A percentile compares a stretch with the other conserved stretches of the same genome.
phyloP scores from a whole-genome alignment of 2,329 filamentous ascomycete species.

The Colletotrichum melonis region DNA sequence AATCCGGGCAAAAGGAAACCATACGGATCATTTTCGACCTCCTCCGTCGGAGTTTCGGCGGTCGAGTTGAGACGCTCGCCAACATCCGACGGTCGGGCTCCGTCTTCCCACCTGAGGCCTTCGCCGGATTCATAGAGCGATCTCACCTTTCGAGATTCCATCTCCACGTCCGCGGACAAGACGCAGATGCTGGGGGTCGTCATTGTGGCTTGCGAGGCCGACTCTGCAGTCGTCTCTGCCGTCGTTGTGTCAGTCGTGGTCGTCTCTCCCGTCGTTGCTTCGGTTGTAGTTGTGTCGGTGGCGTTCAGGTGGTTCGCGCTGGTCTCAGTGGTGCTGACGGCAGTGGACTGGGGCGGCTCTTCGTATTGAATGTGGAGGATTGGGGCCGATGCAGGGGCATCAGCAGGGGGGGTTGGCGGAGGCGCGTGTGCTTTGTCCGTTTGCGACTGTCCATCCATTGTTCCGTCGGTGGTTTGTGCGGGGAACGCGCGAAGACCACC shows the following conservation, averaged over 20 bases:
- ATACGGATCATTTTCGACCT: conserved; percentile 67
- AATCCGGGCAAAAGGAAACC: conserved; percentile 60
- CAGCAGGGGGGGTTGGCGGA: conserved; percentile 8
- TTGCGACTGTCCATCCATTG: conserved; percentile 20
- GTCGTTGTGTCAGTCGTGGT: conserved; percentile 7
- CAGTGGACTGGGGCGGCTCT: conserved; percentile 12
- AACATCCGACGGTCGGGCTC: conserved; percentile 57
- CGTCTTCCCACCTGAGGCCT: conserved; percentile 64
- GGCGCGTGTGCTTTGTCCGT: conserved; percentile 6
- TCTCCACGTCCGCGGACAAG: conserved; percentile 66
- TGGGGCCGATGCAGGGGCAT: conserved; percentile 5
- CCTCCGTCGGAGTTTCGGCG: conserved; percentile 62
- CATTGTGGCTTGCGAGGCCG: conserved; percentile 26
- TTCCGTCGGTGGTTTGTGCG: conserved; percentile 21
- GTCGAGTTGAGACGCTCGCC: conserved; percentile 61
- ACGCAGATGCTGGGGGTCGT: conserved; percentile 61
- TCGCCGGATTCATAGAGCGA: conserved; percentile 72
- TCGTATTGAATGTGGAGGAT: conserved; percentile 30
- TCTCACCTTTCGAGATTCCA: conserved; percentile 75
- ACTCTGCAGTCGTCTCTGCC: conserved; percentile 36
- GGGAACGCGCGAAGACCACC: conserved; percentile 47
- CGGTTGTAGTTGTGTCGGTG: background rate
- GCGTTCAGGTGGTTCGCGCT: background rate
- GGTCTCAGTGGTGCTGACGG: conserved; percentile 11
- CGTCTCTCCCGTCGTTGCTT: background rate